phyloP scores from a whole-genome alignment of 371 early-diverging fungal species.

The Mucor saturninus region DNA sequence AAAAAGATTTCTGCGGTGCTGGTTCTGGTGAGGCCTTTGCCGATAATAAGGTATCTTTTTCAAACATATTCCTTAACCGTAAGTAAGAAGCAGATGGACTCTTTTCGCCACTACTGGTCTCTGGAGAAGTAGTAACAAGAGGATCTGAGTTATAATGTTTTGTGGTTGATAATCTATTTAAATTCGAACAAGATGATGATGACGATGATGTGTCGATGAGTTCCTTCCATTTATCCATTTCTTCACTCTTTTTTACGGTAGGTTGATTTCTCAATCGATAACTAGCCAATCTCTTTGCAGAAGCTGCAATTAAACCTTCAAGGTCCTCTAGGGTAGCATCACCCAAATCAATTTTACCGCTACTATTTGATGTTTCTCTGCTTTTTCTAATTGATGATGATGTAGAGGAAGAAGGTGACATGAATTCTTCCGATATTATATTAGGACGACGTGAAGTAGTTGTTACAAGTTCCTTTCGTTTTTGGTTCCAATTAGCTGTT shows the following conservation, averaged over 20 bases:
- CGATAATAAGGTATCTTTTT: slow-evolving; percentile 20
- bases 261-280: slow-evolving; percentile 35
- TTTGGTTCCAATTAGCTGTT: slow-evolving; percentile 40
- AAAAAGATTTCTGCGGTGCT: not conserved
- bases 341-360: slow-evolving; percentile 33
- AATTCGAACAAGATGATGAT: not conserved
- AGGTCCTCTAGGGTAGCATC: slow-evolving; percentile 52
- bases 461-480: slow-evolving; percentile 33
- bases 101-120: slow-evolving; percentile 10
- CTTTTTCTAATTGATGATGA: slow-evolving; percentile 4
- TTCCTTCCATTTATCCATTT: slow-evolving; percentile 25
- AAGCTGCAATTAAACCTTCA: slow-evolving; percentile 53
- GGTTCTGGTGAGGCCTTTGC: slow-evolving; percentile 13
- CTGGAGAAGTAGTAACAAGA: not conserved
- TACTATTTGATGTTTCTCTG: slow-evolving; percentile 7
- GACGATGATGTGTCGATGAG: slow-evolving; percentile 4
- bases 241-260: slow-evolving; percentile 10
- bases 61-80: slow-evolving; percentile 29
- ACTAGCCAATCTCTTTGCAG: slow-evolving; percentile 48
- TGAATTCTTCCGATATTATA: slow-evolving; percentile 20
- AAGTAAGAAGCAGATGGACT: slow-evolving; percentile 30
- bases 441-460: slow-evolving; percentile 20
- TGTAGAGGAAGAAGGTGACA: not conserved
- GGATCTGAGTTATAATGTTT: slow-evolving; percentile 9
- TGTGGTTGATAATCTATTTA: slow-evolving; percentile 2